phyloP scores from a whole-genome alignment of 306 rosid species.

The Glycyrrhiza uralensis region DNA sequence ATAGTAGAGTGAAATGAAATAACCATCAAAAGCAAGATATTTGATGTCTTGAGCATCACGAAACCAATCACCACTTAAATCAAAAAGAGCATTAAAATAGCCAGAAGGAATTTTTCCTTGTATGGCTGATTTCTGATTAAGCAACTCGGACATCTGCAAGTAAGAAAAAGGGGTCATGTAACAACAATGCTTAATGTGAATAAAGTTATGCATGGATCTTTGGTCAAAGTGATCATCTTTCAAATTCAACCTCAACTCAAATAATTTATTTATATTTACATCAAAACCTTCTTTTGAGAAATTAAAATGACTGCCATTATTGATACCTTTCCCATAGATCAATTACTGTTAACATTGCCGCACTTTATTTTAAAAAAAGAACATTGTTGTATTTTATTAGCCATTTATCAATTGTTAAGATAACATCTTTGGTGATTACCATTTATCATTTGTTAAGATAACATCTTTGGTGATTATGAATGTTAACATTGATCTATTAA shows the following conservation, averaged over 20 bases:
- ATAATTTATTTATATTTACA: too few species aligned
- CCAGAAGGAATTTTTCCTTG: constrained; percentile 98
- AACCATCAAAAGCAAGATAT: constrained; percentile 85
- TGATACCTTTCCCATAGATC: too few species aligned
- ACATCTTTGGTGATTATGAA: too few species aligned
- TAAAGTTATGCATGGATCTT: background rate
- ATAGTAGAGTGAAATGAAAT: constrained; percentile 76
- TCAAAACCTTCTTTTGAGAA: too few species aligned
- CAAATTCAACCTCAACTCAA: background rate
- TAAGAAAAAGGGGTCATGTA: constrained; percentile 17
- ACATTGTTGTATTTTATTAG: too few species aligned
- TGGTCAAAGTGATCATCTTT: background rate
- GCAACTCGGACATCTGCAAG: constrained; percentile 90
- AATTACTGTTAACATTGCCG: too few species aligned
- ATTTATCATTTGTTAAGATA: too few species aligned
- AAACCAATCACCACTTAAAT: constrained; percentile 81
- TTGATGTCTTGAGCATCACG: constrained; percentile 78
- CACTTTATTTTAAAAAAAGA: too few species aligned
- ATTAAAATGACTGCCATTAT: too few species aligned
- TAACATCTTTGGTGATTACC: too few species aligned
- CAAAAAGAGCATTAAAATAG: constrained; percentile 76
- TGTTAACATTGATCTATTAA: too few species aligned
- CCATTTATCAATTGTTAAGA: too few species aligned
- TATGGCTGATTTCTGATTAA: constrained; percentile 75
- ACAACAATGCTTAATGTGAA: constrained; percentile 8